Percentiles rank a stretch among this genome's conserved stretches.
Evolutionary conservation across 208 protist genomes (phyloP).

Genomic region (Leishmania mexicana): DNA sequence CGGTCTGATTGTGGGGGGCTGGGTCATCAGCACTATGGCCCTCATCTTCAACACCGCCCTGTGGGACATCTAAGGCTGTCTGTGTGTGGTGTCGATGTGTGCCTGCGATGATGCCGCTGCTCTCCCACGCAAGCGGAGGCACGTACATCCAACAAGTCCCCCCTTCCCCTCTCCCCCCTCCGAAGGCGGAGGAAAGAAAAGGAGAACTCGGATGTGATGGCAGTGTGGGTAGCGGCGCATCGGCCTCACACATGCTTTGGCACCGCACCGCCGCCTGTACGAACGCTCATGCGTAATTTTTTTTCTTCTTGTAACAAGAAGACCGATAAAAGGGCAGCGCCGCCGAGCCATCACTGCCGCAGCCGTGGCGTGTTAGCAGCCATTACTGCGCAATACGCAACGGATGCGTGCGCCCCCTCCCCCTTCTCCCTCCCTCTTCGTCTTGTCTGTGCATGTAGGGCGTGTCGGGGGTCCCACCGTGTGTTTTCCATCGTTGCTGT

Average conservation of each 20-base stretch:
- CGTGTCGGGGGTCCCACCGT: not conserved
- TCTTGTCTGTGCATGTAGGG: not conserved
- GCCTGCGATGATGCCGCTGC: not conserved
- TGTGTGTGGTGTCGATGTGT: not conserved
- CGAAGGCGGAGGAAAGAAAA: not conserved
- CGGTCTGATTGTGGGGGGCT: slow-evolving; percentile 38
- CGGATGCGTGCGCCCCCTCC: too few relatives aligned
- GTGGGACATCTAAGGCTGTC: slow-evolving; percentile 1
- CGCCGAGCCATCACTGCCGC: not conserved
- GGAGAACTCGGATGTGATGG: not conserved
- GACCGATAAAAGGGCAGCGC: not conserved
- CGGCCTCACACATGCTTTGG: not conserved
- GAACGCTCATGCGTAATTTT: too few relatives aligned
- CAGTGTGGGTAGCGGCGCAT: not conserved
- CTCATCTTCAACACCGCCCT: slow-evolving; percentile 37
- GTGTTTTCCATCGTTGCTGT: too few relatives aligned
- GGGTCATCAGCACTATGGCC: slow-evolving; percentile 31
- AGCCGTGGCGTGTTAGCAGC: not conserved
- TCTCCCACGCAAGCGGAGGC: not conserved
- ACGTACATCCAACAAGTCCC: not conserved
- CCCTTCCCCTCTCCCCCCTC: not conserved
- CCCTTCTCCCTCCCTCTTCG: not conserved
- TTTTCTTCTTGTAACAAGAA: not conserved
- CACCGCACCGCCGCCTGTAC: not conserved
- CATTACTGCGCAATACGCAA: not conserved